Base-by-base conservation (phyloP, 140 eudicot species). In the Erigeron philadelphicus region DNA sequence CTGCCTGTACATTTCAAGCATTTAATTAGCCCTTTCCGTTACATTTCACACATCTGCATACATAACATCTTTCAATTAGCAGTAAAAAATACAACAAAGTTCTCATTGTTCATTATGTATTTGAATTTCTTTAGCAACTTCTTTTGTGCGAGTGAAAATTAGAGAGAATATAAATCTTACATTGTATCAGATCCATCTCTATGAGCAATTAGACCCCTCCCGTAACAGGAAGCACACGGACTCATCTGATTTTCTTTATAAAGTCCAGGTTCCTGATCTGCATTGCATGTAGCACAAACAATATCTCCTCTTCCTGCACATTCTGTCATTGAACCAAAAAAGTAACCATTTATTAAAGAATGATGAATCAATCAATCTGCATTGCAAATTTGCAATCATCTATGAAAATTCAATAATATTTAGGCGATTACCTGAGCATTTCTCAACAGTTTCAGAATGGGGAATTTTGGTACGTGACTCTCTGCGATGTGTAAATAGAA, bases 181-280 rank as follows among this genome's bases (percentile, higher is more conserved):
- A 89, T 44, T 81, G 98, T 77, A 66, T 93, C 98, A 61, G 98
- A 93, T 58, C 98, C 98, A 79, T 93, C 98, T 72, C 72, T 72
- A 67, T 93, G 98, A 62, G 98, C 98, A 74, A 89, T 84, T 57
- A 93, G 70, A 76, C 98, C 98, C 82, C 98, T 84, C n/a, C 98
- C 98, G 60, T 83, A 61, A 83, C 98, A 93, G 52, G 77, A 71
- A 18, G 91, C 70, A 72, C 98, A 93, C 66, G 79, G 86, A 53
- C 56, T 56, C 98, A 93, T 89, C 74, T 74, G 89, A 73, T 80
- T 78, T 67, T 80, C 96, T 70, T 85, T 90, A 80, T 83, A 80
- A 63, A 67, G 72, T 53, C 96, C 97, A 43, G 86, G 87, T 58
- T 88, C 96, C 79, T 80, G 77, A 73, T 76, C 87, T 5, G 83